A percentile compares a stretch with the other conserved stretches of the same genome.
Evolutionary conservation across 805 yeast genomes (phyloP).

Genomic region (Yamadazyma endophytica): DNA sequence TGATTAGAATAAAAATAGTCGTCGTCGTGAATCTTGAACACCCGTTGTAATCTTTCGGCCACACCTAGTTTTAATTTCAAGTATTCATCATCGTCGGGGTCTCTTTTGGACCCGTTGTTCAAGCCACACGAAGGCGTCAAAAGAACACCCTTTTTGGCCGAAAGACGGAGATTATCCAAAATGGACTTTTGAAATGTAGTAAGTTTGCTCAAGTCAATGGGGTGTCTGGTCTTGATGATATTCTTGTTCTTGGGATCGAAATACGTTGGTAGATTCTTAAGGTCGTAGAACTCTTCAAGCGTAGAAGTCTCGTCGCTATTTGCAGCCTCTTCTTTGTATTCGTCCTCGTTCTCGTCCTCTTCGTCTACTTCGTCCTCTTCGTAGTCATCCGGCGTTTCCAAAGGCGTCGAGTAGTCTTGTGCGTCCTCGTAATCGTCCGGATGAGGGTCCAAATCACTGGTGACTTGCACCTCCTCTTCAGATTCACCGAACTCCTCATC

Average conservation of each 20-base stretch:
- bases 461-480: too few species aligned
- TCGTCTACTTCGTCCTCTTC: conserved; percentile 6
- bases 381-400: too few species aligned
- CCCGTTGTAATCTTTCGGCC: conserved; percentile 31
- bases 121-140: not conserved
- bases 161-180: conserved; percentile 21
- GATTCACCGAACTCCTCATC: too few species aligned
- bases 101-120: conserved; percentile 11
- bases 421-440: too few species aligned
- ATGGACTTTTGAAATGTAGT: conserved; percentile 15
- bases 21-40: conserved; percentile 44
- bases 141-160: conserved; percentile 6
- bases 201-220: conserved; percentile 1
- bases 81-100: conserved; percentile 7
- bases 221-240: not conserved
- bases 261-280: not conserved
- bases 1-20: conserved; percentile 60
- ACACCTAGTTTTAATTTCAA: conserved; percentile 20
- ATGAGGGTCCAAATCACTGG: too few species aligned
- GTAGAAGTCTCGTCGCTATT: conserved; percentile 1
- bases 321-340: conserved; percentile 2
- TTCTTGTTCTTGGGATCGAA: conserved; percentile 1
- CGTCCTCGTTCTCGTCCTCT: conserved; percentile 5
- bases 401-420: too few species aligned
- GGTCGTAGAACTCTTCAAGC: conserved; percentile 1